phyloP scores from a whole-genome alignment of 805 yeast species.

The Pichia scutulata region DNA sequence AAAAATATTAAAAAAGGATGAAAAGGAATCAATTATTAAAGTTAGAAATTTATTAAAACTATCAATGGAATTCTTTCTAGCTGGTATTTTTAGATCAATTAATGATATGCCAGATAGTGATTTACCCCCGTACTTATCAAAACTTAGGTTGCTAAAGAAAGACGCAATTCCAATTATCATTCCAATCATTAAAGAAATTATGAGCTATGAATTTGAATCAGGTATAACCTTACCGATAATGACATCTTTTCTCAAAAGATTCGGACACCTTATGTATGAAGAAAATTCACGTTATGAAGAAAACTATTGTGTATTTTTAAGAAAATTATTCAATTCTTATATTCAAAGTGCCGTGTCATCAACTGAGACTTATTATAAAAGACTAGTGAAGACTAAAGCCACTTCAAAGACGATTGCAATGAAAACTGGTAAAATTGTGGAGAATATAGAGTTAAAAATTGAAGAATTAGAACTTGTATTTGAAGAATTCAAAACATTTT shows the following conservation, averaged over 20 bases:
- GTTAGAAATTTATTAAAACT: slow-evolving; percentile 44
- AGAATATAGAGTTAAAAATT: slow-evolving; percentile 19
- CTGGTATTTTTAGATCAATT: slow-evolving; percentile 45
- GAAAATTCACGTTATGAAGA: slow-evolving; percentile 16
- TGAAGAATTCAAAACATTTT: slow-evolving; percentile 37
- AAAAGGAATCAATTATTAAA: slow-evolving; percentile 30
- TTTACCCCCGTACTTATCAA: slow-evolving; percentile 38
- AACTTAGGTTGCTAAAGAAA: slow-evolving; percentile 24
- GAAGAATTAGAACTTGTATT: slow-evolving; percentile 25
- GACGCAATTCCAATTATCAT: slow-evolving; percentile 27
- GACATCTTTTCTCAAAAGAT: slow-evolving; percentile 43
- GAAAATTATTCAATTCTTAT: slow-evolving; percentile 35
- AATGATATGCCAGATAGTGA: slow-evolving; percentile 34
- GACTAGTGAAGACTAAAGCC: slow-evolving; percentile 29
- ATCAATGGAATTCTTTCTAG: slow-evolving; percentile 48
- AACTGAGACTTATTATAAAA: slow-evolving; percentile 30
- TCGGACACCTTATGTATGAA: slow-evolving; percentile 27
- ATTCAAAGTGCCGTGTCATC: slow-evolving; percentile 34
- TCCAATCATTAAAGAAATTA: slow-evolving; percentile 35
- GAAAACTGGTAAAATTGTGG: slow-evolving; percentile 55
- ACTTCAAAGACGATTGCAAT: slow-evolving; percentile 49
- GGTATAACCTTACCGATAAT: slow-evolving; percentile 32
- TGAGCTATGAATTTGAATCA: slow-evolving; percentile 30
- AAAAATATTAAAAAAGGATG: slow-evolving; percentile 36
- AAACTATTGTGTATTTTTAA: slow-evolving; percentile 15